Base-by-base conservation (phyloP, 208 protist species). In the Trypanosoma mega region DNA sequence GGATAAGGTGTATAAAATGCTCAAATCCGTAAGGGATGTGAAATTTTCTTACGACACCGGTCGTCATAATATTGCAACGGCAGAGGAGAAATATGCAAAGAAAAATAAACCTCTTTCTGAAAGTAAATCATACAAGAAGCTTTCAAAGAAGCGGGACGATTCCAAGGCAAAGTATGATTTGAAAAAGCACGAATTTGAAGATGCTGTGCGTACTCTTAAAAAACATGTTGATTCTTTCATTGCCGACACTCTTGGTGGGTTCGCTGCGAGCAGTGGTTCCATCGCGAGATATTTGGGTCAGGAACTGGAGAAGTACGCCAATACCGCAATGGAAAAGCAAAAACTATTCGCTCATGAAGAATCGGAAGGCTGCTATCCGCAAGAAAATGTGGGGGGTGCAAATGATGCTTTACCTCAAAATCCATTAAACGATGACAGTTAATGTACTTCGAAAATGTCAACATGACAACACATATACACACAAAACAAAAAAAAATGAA, bases 71-170 rank as follows among this genome's bases (percentile, higher is more conserved):
- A 52, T 87, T 9, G 64, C 75, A 12, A 71, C 74, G 58, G 84
- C 46, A 9, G 87, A 93, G 72, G 73, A 67, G 51, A 68, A 68
- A 14, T 87, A 85, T 65, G 72, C 87, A 2, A 90, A 87, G 65
- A 87, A 88, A 60, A 74, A 72, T 33, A 87, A 86, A 65, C 49
- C 74, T 16, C 54, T 93, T n/a, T 26, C 30, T 36, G 68, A 70
- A 54, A 82, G 66, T 41, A 74, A 51, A 29, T 47, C 37, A 26
- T 92, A 92, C 71, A 24, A 59, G 23, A 89, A 88, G 63, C 47
- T 63, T 9, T 23, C 67, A 11, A 66, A 21, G 41, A 70, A 77
- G 49, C 79, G 79, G 24, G 74, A 89, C n/a, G 52, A 81, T 64
- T 16, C 18, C 11, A 77, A 76, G 64, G 33, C 26, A 33, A 52